Base-by-base conservation (phyloP, 202 grass and related monocot species). In the Dendrocalamus latiflorus region DNA sequence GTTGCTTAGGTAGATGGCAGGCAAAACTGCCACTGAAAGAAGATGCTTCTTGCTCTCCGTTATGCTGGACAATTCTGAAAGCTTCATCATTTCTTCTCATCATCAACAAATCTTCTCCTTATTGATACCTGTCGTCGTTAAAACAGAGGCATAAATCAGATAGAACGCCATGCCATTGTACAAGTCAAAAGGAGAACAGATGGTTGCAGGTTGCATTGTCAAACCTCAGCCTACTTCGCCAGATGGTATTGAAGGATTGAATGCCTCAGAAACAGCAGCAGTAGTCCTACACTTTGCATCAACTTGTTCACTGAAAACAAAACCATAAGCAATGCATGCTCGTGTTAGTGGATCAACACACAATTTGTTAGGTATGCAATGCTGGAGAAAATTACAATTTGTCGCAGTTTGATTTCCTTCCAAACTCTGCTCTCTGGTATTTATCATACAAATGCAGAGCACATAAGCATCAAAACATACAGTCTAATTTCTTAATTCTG, bases 1-100 rank as follows among this genome's bases (percentile, higher is more conserved):
- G n/a, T n/a, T 39, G 28, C 62, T 49, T 50, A 54, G 43, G 5
- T 62, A 49, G 53, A 38, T 48, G 60, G 16, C 48, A 78, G 20
- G 33, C 64, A 53, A 68, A 76, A 54, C 36, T 20, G 28, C 17
- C 0, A 14, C 48, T 66, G 36, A 62, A 62, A n/a, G 42, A 69
- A 75, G 43, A 21, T 43, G 58, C 57, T 83, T 72, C 75, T 56
- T 49, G 70, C 64, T 85, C 60, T 70, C 53, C 20, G 17, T 85
- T 80, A 76, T 55, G 76, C 76, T 64, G 81, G 25, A 85, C 55
- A 76, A 1, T 70, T 70, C 45, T 39, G 55, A 67, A 76, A 81
- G 56, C 70, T 72, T 76, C 55, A 43, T 81, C 81, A 47, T 76
- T 76, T 22, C 37, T 85, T 56, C 13, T 9, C 3, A 11, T 44